Conservation (phyloP, 371 early-diverging fungal species). For the Mucor velutinosus region DNA sequence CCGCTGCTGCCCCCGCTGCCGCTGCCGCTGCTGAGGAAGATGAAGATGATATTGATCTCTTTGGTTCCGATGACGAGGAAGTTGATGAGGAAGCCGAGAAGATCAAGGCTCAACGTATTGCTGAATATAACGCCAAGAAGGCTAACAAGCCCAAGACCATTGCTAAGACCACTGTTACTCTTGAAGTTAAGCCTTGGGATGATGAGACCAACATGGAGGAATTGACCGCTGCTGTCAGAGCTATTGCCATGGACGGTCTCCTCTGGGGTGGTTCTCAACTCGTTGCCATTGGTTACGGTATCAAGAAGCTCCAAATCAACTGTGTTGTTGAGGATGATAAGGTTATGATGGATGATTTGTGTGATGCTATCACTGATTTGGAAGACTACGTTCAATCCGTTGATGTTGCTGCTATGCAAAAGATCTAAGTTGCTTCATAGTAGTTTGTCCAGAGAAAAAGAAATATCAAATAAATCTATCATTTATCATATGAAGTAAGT, state of each 20-base stretch:
- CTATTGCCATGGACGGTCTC: slow-evolving; percentile 86
- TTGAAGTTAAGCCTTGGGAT: slow-evolving; percentile 98
- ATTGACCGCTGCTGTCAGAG: slow-evolving; percentile 74
- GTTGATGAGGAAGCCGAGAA: slow-evolving; percentile 91
- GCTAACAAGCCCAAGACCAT: slow-evolving; percentile 87
- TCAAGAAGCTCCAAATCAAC: slow-evolving; percentile 89
- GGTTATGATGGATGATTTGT: slow-evolving; percentile 76
- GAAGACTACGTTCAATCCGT: slow-evolving; percentile 94
- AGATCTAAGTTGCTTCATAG: slow-evolving; percentile 75
- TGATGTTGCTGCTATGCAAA: slow-evolving; percentile 91
- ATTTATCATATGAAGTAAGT: not conserved
- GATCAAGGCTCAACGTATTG: slow-evolving; percentile 86
- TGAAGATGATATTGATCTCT: slow-evolving; percentile 95
- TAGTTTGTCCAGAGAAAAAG: not conserved
- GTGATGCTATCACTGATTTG: slow-evolving; percentile 74
- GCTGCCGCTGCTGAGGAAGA: slow-evolving; percentile 70
- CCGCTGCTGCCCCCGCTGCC: slow-evolving; percentile 35
- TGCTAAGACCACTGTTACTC: slow-evolving; percentile 92
- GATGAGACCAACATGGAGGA: slow-evolving; percentile 90
- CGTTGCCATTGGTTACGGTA: slow-evolving; percentile 87
- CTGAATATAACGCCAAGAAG: slow-evolving; percentile 93
- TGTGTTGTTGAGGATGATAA: slow-evolving; percentile 92
- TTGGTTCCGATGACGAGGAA: slow-evolving; percentile 92
- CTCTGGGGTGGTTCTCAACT: slow-evolving; percentile 85
- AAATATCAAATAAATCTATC: not conserved